These are phyloP conservation scores for Lavandula angustifolia DNA, from an alignment of 257 asterid genomes.

Conservation along the genomic window DNA sequence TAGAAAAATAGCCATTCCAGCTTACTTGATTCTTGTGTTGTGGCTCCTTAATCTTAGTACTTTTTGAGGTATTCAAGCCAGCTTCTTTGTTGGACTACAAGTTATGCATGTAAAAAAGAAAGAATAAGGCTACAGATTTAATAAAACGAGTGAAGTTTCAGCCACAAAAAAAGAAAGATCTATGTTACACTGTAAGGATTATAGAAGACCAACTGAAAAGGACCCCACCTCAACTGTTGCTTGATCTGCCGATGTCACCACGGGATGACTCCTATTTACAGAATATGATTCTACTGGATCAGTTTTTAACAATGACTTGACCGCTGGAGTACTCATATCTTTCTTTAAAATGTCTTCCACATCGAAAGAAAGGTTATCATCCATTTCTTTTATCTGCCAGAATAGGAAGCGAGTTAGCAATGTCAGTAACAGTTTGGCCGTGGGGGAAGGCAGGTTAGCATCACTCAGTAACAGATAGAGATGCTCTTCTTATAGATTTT, in stretches of 20 bases:
- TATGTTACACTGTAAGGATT: neutral
- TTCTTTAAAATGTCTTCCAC: constrained; percentile 54
- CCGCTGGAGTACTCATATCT: constrained; percentile 33
- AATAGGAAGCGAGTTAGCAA: constrained; percentile 26
- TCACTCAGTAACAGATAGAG: neutral
- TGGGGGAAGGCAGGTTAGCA: neutral
- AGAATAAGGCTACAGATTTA: constrained; percentile 20
- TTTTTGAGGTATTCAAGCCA: constrained; percentile 41
- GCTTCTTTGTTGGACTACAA: constrained; percentile 47
- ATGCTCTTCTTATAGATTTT: too few relatives aligned
- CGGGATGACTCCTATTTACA: constrained; percentile 31
- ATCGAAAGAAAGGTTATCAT: constrained; percentile 63
- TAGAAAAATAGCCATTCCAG: constrained; percentile 17
- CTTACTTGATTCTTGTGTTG: constrained; percentile 59
- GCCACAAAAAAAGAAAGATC: neutral
- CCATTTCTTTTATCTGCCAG: constrained; percentile 72
- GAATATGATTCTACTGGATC: constrained; percentile 42
- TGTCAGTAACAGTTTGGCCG: neutral
- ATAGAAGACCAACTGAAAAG: constrained; percentile 16
- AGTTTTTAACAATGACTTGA: constrained; percentile 41
- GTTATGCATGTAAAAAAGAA: constrained; percentile 2
- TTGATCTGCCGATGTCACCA: constrained; percentile 38
- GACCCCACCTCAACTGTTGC: constrained; percentile 49
- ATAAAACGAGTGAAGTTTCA: neutral
- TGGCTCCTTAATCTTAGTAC: constrained; percentile 37